These are phyloP conservation scores for Aspergillus sergii DNA, from an alignment of 2,329 filamentous ascomycete genomes.

Conservation along the genomic window DNA sequence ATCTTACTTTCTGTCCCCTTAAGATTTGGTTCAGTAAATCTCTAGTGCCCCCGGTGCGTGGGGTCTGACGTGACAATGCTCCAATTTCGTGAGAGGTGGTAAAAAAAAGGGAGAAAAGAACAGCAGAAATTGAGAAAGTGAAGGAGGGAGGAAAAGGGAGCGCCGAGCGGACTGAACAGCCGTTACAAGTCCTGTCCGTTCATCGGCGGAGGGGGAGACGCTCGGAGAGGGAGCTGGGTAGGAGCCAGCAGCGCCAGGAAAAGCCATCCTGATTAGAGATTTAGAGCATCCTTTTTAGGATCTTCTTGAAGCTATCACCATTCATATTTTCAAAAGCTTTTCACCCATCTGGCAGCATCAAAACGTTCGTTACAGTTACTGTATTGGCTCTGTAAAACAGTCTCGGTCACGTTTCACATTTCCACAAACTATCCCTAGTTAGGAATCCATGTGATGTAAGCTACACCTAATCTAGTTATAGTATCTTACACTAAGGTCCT, in stretches of 20 bases:
- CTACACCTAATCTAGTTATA: conserved; percentile 3
- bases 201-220: conserved; percentile 10
- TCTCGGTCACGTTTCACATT: not conserved
- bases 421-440: conserved; percentile 10
- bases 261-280: not conserved
- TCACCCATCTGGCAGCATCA: conserved; percentile 13
- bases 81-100: not conserved
- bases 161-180: conserved; percentile 18
- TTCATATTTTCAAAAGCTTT: conserved; percentile 12
- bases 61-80: conserved; percentile 1
- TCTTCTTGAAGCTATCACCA: conserved; percentile 23
- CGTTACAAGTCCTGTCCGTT: conserved; percentile 25
- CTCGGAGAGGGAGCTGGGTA: conserved; percentile 8
- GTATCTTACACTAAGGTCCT: conserved; percentile 2
- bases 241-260: conserved; percentile 13
- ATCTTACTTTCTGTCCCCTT: not conserved
- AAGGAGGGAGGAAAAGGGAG: conserved; percentile 19
- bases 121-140: conserved; percentile 13
- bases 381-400: conserved; percentile 19
- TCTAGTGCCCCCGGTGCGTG: conserved; percentile 5
- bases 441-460: conserved; percentile 12
- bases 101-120: conserved; percentile 3
- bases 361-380: conserved; percentile 21
- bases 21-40: not conserved
- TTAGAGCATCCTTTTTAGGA: conserved; percentile 6